A percentile compares a stretch with the other conserved stretches of the same genome.
Evolutionary conservation across 768 basidiomycete genomes (phyloP).

Genomic region (Leccinellum rugosiceps): DNA sequence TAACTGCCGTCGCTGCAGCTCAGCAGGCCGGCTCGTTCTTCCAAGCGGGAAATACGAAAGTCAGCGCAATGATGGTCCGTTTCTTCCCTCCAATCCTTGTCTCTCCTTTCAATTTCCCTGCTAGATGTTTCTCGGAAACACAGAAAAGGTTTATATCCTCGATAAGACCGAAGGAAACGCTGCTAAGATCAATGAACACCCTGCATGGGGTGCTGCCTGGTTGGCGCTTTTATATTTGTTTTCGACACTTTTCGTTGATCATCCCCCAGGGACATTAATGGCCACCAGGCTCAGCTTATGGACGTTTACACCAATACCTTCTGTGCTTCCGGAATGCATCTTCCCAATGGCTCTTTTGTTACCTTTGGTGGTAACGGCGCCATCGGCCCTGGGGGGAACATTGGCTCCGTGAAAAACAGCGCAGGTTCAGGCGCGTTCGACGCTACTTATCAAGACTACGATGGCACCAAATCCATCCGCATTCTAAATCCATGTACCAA

Average conservation of each 20-base stretch:
- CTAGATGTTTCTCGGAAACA: constrained; percentile 79
- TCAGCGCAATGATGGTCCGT: constrained; percentile 56
- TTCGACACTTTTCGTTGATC: background rate
- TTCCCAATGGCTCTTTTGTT: constrained; percentile 73
- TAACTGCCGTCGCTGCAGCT: constrained; percentile 25
- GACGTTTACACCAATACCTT: constrained; percentile 65
- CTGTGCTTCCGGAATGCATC: constrained; percentile 79
- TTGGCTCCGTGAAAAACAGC: constrained; percentile 47
- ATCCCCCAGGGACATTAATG: constrained; percentile 22
- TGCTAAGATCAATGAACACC: constrained; percentile 60
- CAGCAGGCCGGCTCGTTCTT: constrained; percentile 25
- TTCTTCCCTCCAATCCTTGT: background rate
- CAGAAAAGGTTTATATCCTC: constrained; percentile 82
- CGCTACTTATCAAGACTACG: constrained; percentile 71
- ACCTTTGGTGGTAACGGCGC: constrained; percentile 81
- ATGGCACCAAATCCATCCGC: constrained; percentile 77
- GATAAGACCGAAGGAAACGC: constrained; percentile 86
- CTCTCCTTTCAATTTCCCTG: background rate
- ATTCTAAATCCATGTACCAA: constrained; percentile 72
- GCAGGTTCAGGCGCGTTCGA: constrained; percentile 55
- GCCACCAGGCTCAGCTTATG: constrained; percentile 18
- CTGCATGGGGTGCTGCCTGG: constrained; percentile 76
- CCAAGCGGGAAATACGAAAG: constrained; percentile 34
- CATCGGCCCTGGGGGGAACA: constrained; percentile 59
- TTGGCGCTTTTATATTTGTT: constrained; percentile 14